A percentile compares a stretch with the other conserved stretches of the same genome.
phyloP scores from a whole-genome alignment of 148 eudicot species.

The Fallopia convolvulus region DNA sequence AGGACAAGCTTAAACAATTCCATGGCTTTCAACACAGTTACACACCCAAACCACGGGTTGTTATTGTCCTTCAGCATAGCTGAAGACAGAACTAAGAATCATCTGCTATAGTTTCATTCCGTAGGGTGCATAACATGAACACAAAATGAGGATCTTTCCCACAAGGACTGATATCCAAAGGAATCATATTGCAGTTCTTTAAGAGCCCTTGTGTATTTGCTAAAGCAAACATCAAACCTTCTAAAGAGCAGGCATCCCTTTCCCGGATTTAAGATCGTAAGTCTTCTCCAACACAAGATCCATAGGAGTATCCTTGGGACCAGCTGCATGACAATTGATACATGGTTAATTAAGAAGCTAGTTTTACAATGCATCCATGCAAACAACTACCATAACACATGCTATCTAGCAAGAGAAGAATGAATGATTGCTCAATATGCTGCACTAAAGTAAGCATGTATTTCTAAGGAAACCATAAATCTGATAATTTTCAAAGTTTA shows the following conservation, averaged over 20 bases:
- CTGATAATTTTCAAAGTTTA: not conserved
- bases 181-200: not conserved
- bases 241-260: constrained; percentile 79
- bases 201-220: not conserved
- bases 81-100: not conserved
- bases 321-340: constrained; percentile 40
- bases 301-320: constrained; percentile 89
- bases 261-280: constrained; percentile 72
- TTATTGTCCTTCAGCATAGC: not conserved
- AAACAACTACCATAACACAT: not conserved
- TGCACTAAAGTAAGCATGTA: not conserved
- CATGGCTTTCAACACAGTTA: not conserved
- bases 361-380: not conserved
- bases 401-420: not conserved
- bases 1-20: not conserved
- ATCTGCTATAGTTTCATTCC: not conserved
- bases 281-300: constrained; percentile 72
- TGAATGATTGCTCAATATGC: not conserved
- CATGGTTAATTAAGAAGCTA: not conserved
- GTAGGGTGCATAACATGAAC: not conserved
- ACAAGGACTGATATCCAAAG: not conserved
- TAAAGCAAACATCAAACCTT: not conserved
- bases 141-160: not conserved
- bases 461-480: too few species aligned
- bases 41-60: not conserved